Evolutionary conservation across 2,329 filamentous ascomycete genomes (phyloP), one percentile per base, ranked within the genome.

Genomic region (Xylaria sp.): DNA sequence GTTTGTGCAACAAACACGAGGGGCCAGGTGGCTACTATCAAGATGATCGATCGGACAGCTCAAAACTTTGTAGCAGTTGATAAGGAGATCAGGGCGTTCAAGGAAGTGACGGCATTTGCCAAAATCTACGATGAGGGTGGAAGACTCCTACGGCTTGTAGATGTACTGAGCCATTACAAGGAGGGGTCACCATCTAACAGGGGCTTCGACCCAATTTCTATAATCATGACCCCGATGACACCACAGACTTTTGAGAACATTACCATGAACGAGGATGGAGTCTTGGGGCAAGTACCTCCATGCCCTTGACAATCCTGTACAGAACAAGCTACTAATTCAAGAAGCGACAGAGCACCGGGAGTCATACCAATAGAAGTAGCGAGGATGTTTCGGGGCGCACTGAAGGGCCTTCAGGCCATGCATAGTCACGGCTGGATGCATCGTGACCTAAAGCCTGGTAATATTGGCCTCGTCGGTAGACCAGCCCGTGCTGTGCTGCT

Each of bases 361-460:
- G 50, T 50, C 8, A 57, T 55, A 37, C 47, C 18, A 13, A 63
- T 48, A 9, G 25, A 63, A 27, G 21, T 27, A 6, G 60, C 51
- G 3, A 27, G 1, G 25, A 25, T n/a, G 3, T 57, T 55, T n/a
- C 50, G 40, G 2, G 13, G 10, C n/a, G 50, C 60, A 21, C 29
- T 63, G 1, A 2, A 40, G 18, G 61, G 29, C 40, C 16, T 64
- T 10, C 5, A 58, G 18, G 21, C 23, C 1, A 37, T 64, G 44
- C 61, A 64, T 29, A 9, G 58, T 4, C 21, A n/a, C 1, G 29
- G 53, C 53, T 58, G 61, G 61, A 2, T 51, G 5, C 61, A 64
- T 32, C 10, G 21, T 12, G 42, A 64, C 53, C 23, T 64, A 2
- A 64, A 64, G 53, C 61, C 61, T 3, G 1, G 9, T 12, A 64